Base-by-base conservation (phyloP, 345 rosid species). In the Citrus trifoliata region DNA sequence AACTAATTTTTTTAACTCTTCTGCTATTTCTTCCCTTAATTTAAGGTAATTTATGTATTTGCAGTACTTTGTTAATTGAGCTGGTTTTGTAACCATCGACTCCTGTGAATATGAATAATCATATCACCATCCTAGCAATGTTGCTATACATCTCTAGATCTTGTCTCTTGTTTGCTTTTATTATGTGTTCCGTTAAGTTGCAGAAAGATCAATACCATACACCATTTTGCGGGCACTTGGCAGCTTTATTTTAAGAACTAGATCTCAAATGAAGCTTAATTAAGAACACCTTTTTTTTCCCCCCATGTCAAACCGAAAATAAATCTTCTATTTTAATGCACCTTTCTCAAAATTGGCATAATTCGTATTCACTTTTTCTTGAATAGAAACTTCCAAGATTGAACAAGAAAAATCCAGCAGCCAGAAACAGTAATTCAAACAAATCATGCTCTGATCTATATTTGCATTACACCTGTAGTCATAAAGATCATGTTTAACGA, bases 381-480 rank as follows among this genome's bases (percentile, higher is more conserved):
- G 30, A 24, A 55, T 71, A 53, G 33, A 42, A 68, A 46, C 14
- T 37, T 56, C 0, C 3, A 22, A 56, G n/a, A 25, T 55, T 30
- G 56, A 30, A 56, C 64, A 71, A 56, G 28, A 30, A 14, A 70
- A 59, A 28, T 33, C 59, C 70, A 33, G 53, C 75, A 75, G 82
- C 79, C 74, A 61, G 37, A 40, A 33, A 72, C 3, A 24, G 68
- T 51, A 53, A 28, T 33, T 65, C 38, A 53, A 79, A 51, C 27
- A 79, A 24, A 27, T 27, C 66, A 35, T 38, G 35, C n/a, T 65
- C 21, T 46, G 51, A 46, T 14, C 32, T 33, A 12, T 74, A 25
- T n/a, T 59, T 42, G 14, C 76, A 21, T 55, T 37, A 59, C 65
- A 71, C 24, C 69, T 62, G n/a, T 56, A 42, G 12, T 51, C 38